These are phyloP conservation scores for Botryotinia globosa DNA, from an alignment of 2,329 filamentous ascomycete species.

Conservation along the genomic window DNA sequence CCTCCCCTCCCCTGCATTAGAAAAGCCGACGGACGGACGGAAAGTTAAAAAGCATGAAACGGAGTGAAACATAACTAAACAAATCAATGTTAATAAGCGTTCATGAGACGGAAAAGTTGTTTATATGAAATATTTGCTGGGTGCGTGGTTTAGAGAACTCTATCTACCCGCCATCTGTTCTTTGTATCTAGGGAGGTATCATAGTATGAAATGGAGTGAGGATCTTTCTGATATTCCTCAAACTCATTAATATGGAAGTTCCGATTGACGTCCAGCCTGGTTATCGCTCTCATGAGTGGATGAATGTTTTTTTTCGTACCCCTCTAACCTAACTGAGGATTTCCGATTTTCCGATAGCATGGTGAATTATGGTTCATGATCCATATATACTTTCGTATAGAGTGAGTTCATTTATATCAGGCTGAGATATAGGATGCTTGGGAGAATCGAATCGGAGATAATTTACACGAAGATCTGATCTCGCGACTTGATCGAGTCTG, in stretches of 20 bases:
- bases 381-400: neutral
- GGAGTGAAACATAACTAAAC: neutral
- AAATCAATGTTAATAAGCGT: neutral
- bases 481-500: neutral
- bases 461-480: neutral
- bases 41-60: neutral
- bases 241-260: neutral
- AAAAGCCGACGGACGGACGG: neutral
- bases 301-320: neutral
- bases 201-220: neutral
- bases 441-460: neutral
- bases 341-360: neutral
- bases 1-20: neutral
- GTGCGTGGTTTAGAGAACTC: neutral
- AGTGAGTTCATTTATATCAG: neutral
- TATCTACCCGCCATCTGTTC: neutral
- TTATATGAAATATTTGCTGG: neutral
- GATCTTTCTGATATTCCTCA: neutral
- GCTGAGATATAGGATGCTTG: conserved; percentile 6
- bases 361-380: neutral
- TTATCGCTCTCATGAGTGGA: neutral
- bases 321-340: neutral
- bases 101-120: neutral
- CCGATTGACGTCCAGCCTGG: neutral
- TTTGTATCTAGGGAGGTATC: neutral